Base-by-base conservation (phyloP, 805 yeast species). In the Candida multigemmis region DNA sequence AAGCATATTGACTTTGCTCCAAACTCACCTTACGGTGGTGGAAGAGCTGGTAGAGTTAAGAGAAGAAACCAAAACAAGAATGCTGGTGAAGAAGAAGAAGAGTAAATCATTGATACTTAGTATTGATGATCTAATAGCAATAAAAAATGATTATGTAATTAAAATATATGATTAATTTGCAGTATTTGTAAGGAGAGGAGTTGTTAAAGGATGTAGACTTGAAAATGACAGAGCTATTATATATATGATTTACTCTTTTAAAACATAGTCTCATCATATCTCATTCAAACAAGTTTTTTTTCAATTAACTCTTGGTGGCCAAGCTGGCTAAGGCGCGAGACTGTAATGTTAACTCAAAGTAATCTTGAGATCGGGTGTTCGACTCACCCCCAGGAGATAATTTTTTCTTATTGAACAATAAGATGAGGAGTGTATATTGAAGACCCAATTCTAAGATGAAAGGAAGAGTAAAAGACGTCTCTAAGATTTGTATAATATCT, bases 11-110 rank as follows among this genome's bases (percentile, higher is more conserved):
- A 91, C 79, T 91, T 89, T 58, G 94, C 98, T 56, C 81, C 91
- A 65, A 85, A 84, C 67, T 91, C 98, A 50, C 98, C 98, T 68
- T 89, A 84, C 87, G 98, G 98, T 69, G 98, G 98, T 74, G 98
- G 96, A 55, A 89, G 98, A 77, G 93, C 98, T 53, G 98, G 98
- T 68, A 91, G 98, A 79, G 94, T 85, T 60, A 93, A 91, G 80
- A 85, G 97, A 81, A 84, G 75, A 70, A 77, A 81, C 77, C 75
- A 67, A 59, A 68, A 60, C 54, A 70, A 73, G 65, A 65, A 61
- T 46, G 65, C 60, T 42, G 71, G 64, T 48, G 89, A 60, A 37
- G 94, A 68, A 49, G 95, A 71, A 48, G 87, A 71, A 52, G 82
- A 82, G 67, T 78, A 76, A 73, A 57, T 64, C n/a, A n/a, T n/a